Percentiles rank a stretch among this genome's conserved stretches.
phyloP scores from a whole-genome alignment of 192 early-diverging fungal species.

The Spizellomyces punctatus region DNA sequence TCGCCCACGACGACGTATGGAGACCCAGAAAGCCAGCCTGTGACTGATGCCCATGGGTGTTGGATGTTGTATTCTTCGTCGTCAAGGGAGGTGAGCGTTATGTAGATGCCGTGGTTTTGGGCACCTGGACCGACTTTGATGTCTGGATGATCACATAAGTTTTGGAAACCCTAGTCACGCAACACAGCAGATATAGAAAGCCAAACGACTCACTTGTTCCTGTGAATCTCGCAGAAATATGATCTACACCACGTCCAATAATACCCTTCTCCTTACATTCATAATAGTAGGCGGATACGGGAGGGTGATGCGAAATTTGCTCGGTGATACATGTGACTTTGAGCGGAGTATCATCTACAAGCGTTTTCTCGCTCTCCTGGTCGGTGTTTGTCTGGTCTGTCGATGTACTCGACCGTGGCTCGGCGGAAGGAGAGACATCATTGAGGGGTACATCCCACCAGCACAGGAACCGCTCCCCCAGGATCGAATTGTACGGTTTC shows the following conservation, averaged over 20 bases:
- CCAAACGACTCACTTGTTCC: conserved; percentile 53
- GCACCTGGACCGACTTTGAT: conserved; percentile 69
- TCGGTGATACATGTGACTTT: conserved; percentile 62
- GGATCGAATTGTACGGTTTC: conserved; percentile 94
- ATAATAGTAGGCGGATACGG: conserved; percentile 76
- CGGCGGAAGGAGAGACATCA: neutral
- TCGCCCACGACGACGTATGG: conserved; percentile 67
- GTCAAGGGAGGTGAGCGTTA: conserved; percentile 56
- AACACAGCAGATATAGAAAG: neutral
- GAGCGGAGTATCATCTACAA: neutral
- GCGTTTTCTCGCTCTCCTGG: neutral
- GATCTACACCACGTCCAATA: conserved; percentile 67
- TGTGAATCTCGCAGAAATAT: conserved; percentile 73
- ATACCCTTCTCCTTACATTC: conserved; percentile 61
- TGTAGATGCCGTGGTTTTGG: conserved; percentile 66
- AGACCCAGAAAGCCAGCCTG: conserved; percentile 67
- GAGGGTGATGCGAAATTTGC: conserved; percentile 95
- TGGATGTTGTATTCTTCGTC: conserved; percentile 69
- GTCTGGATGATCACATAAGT: conserved; percentile 18
- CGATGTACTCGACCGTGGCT: neutral
- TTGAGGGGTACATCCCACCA: conserved; percentile 63
- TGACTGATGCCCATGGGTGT: conserved; percentile 67
- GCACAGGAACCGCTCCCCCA: conserved; percentile 92
- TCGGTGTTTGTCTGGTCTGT: neutral
- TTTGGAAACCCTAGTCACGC: neutral